Base-by-base conservation (phyloP, 2,329 filamentous ascomycete genomes). In the Verticillium alfalfae region DNA sequence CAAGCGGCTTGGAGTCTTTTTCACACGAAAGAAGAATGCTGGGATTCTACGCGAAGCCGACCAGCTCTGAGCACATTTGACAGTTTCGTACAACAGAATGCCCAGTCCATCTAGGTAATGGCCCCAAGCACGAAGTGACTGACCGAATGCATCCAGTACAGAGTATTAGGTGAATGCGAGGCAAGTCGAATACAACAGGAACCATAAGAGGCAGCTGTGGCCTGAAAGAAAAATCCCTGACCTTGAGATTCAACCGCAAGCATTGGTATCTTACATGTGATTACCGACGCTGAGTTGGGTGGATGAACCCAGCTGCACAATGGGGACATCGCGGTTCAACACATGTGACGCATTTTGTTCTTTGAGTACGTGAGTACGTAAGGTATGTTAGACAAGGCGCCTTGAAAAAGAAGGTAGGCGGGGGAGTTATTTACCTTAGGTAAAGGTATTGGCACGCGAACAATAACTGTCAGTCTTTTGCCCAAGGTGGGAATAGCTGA, bases 91-190 rank as follows among this genome's bases (percentile, higher is more conserved):
- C 5, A 61, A 61, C 0, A 56, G 12, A 64, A 59, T 1, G 57
- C 37, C 8, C 22, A 31, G 56, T 63, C 63, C 12, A 26, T 64
- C 15, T 57, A 22, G 39, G 41, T 38, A 31, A 41, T 45, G 5
- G 63, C 63, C 3, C 56, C 13, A 60, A 64, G 22, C 63, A 64
- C n/a, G 63, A 61, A 6, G 59, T 61, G 34, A 49, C 73, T 59
- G 78, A 79, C 1, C 52, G 63, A 34, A 63, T 64, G 36, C 63
- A 64, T 64, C 39, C 63, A 64, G 45, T 16, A 15, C 9, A 54
- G 58, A 3, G 52, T 64, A 5, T 38, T 56, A 8, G 63, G 63
- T 3, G 61, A 59, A 0, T 64, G 34, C 34, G 61, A 64, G 34
- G 45, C 22, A 18, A 49, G 45, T 18, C 45, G 45, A 26, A 18